phyloP scores from a whole-genome alignment of 306 rosid genomes.

The Carpinus viminea region DNA sequence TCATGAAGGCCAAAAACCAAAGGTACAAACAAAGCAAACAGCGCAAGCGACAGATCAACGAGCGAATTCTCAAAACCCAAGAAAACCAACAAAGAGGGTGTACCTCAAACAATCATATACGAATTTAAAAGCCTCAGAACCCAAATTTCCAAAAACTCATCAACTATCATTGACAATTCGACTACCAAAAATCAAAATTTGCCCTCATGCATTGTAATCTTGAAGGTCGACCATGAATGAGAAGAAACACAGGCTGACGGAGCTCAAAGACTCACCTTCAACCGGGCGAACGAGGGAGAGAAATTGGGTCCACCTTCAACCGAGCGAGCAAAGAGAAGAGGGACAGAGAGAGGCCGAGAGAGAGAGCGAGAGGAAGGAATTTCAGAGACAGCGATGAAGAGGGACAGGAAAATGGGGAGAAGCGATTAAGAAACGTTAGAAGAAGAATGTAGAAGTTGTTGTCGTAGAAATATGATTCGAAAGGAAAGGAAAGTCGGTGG shows the following conservation, averaged over 20 bases:
- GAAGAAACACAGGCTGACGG: no score
- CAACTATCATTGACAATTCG: conserved; percentile 23
- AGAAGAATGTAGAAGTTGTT: no score
- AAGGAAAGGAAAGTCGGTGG: not conserved
- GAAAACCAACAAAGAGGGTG: conserved; percentile 29
- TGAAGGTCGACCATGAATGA: no score
- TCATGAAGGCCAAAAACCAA: conserved; percentile 31
- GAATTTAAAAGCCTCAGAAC: conserved; percentile 25
- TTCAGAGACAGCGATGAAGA: no score
- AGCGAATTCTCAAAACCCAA: conserved; percentile 39
- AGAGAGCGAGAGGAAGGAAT: no score
- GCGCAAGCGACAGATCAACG: conserved; percentile 60
- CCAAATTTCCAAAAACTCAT: conserved; percentile 44
- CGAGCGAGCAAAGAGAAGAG: no score
- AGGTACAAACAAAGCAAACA: conserved; percentile 31
- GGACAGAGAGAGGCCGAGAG: no score
- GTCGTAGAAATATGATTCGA: not conserved
- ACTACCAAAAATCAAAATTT: conserved; percentile 29
- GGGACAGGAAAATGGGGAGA: no score
- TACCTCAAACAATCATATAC: conserved; percentile 19
- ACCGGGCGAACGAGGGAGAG: no score
- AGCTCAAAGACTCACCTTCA: no score
- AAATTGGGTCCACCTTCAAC: no score
- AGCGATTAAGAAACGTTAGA: no score
- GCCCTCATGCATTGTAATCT: conserved; percentile 2